Base-by-base conservation (phyloP, 352 stramenopile genomes). In the Globisporangium cystogenes region DNA sequence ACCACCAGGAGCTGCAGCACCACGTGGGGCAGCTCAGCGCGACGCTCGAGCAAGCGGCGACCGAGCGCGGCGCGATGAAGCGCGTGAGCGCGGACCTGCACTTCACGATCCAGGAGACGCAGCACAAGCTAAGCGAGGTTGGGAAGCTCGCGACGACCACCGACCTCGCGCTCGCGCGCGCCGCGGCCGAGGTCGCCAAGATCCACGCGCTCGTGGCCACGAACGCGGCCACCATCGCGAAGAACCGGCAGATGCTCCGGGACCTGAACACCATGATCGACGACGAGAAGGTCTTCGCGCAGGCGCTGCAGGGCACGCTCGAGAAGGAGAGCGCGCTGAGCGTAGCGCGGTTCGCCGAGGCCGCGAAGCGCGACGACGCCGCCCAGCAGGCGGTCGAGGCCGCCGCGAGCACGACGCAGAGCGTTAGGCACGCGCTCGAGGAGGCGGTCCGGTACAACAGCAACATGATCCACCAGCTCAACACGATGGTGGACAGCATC, bases 391-490 rank as follows among this genome's bases (percentile, higher is more conserved):
- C 55, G 0, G 66, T 86, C 11, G 46, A 55, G 1, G 42, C 55
- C 4, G 65, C 72, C n/a, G 55, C 59, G 0, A 27, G 16, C 5
- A 65, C 55, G 3, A 68, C 68, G 18, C 57, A 62, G 15, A 42
- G 67, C 15, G 59, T 67, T 7, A 71, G 70, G 44, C 51, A 60
- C 16, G 40, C 68, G 18, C 48, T 86, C 14, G 65, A 88, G 35
- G 55, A 76, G 14, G 50, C 51, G 1, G 69, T 88, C 21, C 57
- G 54, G 23, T 62, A 83, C 52, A 79, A 88, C 55, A 51, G 63
- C 52, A 86, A 85, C 49, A 60, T 82, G 43, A 67, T 88, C 48
- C 72, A 88, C 49, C 74, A 86, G 48, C 74, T 88, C 57, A 78
- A 81, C 58, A 74, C 71, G 7, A 74, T 84, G 65, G 72, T 88